These are phyloP conservation scores for Candida verbasci DNA, from an alignment of 805 yeast genomes.

Conservation along the genomic window DNA sequence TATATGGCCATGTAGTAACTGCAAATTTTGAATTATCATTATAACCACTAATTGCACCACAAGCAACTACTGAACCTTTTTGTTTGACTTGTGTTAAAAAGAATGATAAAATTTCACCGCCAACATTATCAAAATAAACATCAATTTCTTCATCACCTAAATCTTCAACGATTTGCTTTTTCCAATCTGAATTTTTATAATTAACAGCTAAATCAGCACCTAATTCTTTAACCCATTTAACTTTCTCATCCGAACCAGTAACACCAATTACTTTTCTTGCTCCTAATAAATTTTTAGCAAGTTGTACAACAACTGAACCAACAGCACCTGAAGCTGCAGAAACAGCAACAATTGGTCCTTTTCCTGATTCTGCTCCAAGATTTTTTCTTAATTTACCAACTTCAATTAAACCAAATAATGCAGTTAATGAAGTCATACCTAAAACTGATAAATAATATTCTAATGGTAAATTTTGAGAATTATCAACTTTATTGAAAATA, in stretches of 20 bases:
- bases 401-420: slow-evolving; percentile 50
- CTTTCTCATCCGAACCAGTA: slow-evolving; percentile 57
- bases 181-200: slow-evolving; percentile 39
- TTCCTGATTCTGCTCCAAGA: slow-evolving; percentile 10
- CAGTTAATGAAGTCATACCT: slow-evolving; percentile 60
- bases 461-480: slow-evolving; percentile 26
- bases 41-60: slow-evolving; percentile 62
- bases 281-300: slow-evolving; percentile 49
- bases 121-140: slow-evolving; percentile 59
- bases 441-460: slow-evolving; percentile 44
- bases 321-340: slow-evolving; percentile 76
- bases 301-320: slow-evolving; percentile 56
- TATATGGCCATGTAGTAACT: slow-evolving; percentile 37
- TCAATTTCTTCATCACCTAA: slow-evolving; percentile 49
- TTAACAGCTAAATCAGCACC: slow-evolving; percentile 52
- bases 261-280: slow-evolving; percentile 57
- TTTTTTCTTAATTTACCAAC: slow-evolving; percentile 41
- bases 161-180: slow-evolving; percentile 18
- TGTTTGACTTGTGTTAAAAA: slow-evolving; percentile 36
- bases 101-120: slow-evolving; percentile 52
- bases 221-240: slow-evolving; percentile 46
- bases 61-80: slow-evolving; percentile 47
- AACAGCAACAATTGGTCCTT: slow-evolving; percentile 46
- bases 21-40: slow-evolving; percentile 35
- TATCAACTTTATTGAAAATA: slow-evolving; percentile 26